phyloP scores from a whole-genome alignment of 352 stramenopile species.

The Phytophthora pisi region DNA sequence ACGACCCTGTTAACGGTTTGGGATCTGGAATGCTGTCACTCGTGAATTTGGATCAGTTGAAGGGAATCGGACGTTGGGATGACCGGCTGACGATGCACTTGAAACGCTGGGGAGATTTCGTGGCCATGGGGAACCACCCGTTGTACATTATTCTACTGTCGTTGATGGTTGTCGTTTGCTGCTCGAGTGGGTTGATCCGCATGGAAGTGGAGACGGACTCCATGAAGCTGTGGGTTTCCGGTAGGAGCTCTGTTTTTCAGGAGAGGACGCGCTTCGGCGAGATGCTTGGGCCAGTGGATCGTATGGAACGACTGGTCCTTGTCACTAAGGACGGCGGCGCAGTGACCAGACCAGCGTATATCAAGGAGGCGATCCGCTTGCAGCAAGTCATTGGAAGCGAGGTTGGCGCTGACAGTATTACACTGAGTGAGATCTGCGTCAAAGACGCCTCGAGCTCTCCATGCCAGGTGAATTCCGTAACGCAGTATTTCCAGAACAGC shows the following conservation, averaged over 20 bases:
- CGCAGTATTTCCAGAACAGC: constrained; percentile 75
- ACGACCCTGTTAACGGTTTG: constrained; percentile 22
- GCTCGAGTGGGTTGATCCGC: constrained; percentile 42
- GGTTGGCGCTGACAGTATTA: constrained; percentile 21
- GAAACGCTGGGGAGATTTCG: constrained; percentile 54
- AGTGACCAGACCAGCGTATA: constrained; percentile 48
- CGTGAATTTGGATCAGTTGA: constrained; percentile 32
- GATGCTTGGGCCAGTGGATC: constrained; percentile 63
- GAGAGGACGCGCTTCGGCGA: constrained; percentile 53
- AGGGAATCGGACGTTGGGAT: constrained; percentile 42
- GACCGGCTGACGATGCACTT: constrained; percentile 40
- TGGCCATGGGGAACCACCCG: constrained; percentile 52
- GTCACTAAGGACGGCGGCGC: constrained; percentile 59
- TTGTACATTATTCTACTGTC: constrained; percentile 50
- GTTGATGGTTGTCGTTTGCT: constrained; percentile 47
- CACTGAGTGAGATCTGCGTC: constrained; percentile 59
- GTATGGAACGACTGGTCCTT: constrained; percentile 59
- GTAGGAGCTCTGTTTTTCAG: constrained; percentile 48
- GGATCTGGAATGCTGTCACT: constrained; percentile 22
- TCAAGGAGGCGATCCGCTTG: constrained; percentile 64
- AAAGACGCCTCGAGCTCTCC: constrained; percentile 52
- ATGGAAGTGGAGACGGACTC: constrained; percentile 57
- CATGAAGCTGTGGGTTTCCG: constrained; percentile 62
- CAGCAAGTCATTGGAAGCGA: constrained; percentile 44
- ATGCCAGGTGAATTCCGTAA: constrained; percentile 60